These are phyloP conservation scores for Paramecium tetraurelia DNA, from an alignment of 73 alveolate species.

Conservation along the genomic window DNA sequence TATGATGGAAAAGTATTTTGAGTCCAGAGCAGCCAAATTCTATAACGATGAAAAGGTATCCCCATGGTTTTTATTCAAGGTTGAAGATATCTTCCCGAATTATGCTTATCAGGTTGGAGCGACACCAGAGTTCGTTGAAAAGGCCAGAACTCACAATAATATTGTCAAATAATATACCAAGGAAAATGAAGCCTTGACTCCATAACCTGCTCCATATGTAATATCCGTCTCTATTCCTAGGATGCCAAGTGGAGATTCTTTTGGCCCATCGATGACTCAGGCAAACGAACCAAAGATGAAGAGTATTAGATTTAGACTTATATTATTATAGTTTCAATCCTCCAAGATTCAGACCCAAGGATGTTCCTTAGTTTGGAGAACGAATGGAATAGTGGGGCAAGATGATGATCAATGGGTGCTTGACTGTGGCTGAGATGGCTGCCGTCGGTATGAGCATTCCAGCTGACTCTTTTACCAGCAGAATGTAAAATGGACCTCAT, in stretches of 20 bases:
- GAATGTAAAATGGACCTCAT: slow-evolving; percentile 87
- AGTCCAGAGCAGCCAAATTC: slow-evolving; percentile 65
- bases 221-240: not conserved
- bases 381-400: slow-evolving; percentile 89
- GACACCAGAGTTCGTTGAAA: slow-evolving; percentile 85
- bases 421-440: slow-evolving; percentile 89
- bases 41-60: slow-evolving; percentile 66
- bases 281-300: slow-evolving; percentile 62
- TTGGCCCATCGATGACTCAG: slow-evolving; percentile 82
- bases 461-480: slow-evolving; percentile 71
- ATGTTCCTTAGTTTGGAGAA: slow-evolving; percentile 77
- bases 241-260: slow-evolving; percentile 94
- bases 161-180: slow-evolving; percentile 62
- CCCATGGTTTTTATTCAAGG: not conserved
- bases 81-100: slow-evolving; percentile 80
- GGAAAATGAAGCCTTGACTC: slow-evolving; percentile 80
- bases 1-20: slow-evolving; percentile 81
- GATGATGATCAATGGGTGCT: slow-evolving; percentile 80
- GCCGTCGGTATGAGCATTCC: slow-evolving; percentile 85
- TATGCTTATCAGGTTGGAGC: slow-evolving; percentile 84
- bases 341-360: slow-evolving; percentile 79
- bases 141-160: slow-evolving; percentile 84
- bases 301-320: not conserved
- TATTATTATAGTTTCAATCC: slow-evolving; percentile 33
- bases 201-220: slow-evolving; percentile 82